Base-by-base conservation (phyloP, 2,329 filamentous ascomycete species). In the Claviceps africana region DNA sequence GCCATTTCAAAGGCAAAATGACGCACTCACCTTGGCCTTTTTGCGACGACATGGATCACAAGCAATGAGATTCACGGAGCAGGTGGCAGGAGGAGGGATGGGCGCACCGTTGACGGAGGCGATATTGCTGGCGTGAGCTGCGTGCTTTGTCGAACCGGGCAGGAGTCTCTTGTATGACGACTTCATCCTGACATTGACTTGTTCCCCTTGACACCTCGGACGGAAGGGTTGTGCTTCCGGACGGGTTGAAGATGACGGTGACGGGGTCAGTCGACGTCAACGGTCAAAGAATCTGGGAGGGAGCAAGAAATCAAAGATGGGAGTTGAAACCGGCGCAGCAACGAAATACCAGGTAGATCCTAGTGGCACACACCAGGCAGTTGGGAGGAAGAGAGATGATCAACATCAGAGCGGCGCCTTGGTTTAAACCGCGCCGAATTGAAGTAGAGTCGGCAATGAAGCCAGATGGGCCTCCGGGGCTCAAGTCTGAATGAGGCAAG, bases 41-140 rank as follows among this genome's bases (percentile, higher is more conserved):
- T 47, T 51, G 21, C 44, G 43, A 21, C 50, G 50, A 47, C 50
- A 51, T 47, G 28, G 43, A 30, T 46, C 50, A 37, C 50, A 51
- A 33, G 50, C 50, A 47, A 51, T 40, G 13, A 51, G 33, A 17
- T 42, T 49, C 25, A 49, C 47, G 5, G 47, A 49, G 25, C 47
- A 49, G 37, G 47, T 49, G 28, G 47, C 37, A n/a, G n/a, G n/a
- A 43, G 47, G 47, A 40, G 47, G 17, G 15, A n/a, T 19, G 15
- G 42, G 47, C 9, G 19, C 9, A 10, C 37, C 47, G 8, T 39
- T 35, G 28, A 30, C 25, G 11, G 47, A 49, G 15, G 17, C 31
- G 33, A 19, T 28, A 30, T 49, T 40, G 37, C 37, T 49, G 47
- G 7, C 37, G 22, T 21, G 25, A 9, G 47, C 33, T 30, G 37